Base-by-base conservation (phyloP, 345 rosid species). In the Citrus sinensis region DNA sequence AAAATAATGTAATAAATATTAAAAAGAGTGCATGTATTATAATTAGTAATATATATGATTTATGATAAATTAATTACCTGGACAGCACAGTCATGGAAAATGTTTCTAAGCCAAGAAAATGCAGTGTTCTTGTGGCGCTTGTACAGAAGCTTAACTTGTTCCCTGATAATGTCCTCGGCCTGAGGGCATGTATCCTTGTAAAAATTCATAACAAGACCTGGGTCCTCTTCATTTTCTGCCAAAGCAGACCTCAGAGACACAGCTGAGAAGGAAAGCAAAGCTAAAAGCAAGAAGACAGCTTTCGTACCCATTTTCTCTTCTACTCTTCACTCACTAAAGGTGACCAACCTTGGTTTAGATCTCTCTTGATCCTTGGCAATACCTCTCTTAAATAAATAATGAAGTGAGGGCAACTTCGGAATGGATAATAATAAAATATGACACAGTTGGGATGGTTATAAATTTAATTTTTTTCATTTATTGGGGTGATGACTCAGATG, bases 111-210 rank as follows among this genome's bases (percentile, higher is more conserved):
- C 99, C 99, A 95, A 65, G 99, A 95, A 83, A 95, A 95, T n/a
- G 99, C 99, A 14, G 99, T 95, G 94, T 95, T 95, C 90, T 95
- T 95, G 94, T 95, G 98, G 86, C 98, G 92, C 84, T 95, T 93
- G 92, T 95, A 95, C 17, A 95, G 97, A 51, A 95, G 94, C 82
- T 79, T 92, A 39, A 93, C 99, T 83, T 95, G 97, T 80, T 92
- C 98, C 80, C 60, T 91, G 85, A 95, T 87, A 74, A 92, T 90
- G 62, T 95, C 98, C 84, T 93, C 99, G 4, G 99, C 99, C 73
- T 93, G 99, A 77, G 99, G 99, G 75, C 99, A 95, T 22, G 87
- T 78, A 81, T 95, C 97, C 84, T 86, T 89, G 92, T 93, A 95
- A 79, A 90, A 95, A 89, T 88, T 80, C 97, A 89, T 91, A 71